Evolutionary conservation across 2,329 filamentous ascomycete species (phyloP), one percentile per base, ranked within the genome.

Genomic region (Trichoderma atroviride): DNA sequence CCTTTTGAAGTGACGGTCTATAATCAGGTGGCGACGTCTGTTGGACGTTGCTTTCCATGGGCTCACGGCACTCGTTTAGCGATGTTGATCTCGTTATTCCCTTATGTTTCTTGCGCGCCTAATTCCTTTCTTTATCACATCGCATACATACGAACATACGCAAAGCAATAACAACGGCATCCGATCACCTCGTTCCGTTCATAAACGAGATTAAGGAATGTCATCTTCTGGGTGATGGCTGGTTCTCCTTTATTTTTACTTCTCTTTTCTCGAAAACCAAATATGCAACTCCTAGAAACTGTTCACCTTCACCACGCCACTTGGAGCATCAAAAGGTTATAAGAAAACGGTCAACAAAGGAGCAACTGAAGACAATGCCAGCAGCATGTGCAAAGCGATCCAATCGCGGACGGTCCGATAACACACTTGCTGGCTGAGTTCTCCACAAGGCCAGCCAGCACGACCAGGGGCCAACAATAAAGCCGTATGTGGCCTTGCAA

Each of bases 401-500:
- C 62, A 65, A 65, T 65, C 35, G 62, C 62, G 62, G 62, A 56
- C 22, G 52, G 52, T 16, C 62, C 62, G 62, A 65, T 43, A 37
- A 33, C 1, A 14, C 37, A 47, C 13, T 29, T 47, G 22, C 62
- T 29, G 33, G 33, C 62, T 37, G 35, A 50, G 22, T 33, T 57
- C 62, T 57, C 62, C 53, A 65, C 62, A 65, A 43, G 62, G 37
- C 62, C 35, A 31, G 33, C 27, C 52, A 55, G 19, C 24, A 35
- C 11, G 62, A 43, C 52, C 52, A 57, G 62, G 62, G 52, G 40
- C 37, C 37, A 57, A 57, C 62, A 47, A 57, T 56, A 57, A 24
- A 57, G 24, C 35, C 35, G 40, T 43, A 43, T 29, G 27, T 40
- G 62, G 35, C 27, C 35, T 43, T 52, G 37, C 61, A 56, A 56